Base-by-base conservation (phyloP, 2,329 filamentous ascomycete species). In the Rhinocladiella mackenziei region DNA sequence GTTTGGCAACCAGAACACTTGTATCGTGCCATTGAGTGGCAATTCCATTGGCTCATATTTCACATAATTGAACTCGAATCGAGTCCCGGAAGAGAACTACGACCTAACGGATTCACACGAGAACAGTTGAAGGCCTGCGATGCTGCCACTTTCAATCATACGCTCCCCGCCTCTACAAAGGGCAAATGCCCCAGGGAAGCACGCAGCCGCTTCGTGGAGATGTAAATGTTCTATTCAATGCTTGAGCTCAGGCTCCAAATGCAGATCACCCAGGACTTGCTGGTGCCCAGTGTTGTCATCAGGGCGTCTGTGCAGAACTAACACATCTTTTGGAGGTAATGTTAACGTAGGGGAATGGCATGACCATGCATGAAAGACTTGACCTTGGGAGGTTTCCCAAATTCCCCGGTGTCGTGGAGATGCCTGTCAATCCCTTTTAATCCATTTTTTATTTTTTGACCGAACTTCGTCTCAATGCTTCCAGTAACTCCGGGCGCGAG, bases 391-490 rank as follows among this genome's bases (percentile, higher is more conserved):
- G n/a, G n/a, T n/a, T 6, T 22, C n/a, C 22, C 32, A 19, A 28
- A 22, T 28, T 28, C 9, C 34, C 35, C 30, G 35, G 34, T 11
- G 17, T 29, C 32, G 15, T 17, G 26, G 19, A 33, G 9, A 14
- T 28, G 13, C 13, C 13, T 23, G 20, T 42, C 3, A 20, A 39
- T 28, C 9, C 22, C 23, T 11, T 26, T 7, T 26, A 26, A 11
- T 7, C 11, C 23, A 7, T 11, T 11, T 45, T 46, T 50, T 34
- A 53, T 26, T 54, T 55, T 39, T 80, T 77, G 66, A 89, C 75
- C 40, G 83, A 84, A 62, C 87, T 94, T 60, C 85, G 77, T 61
- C 86, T 83, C 51, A 98, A 73, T 20, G 92, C 92, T 64, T 94
- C 86, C 54, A 91, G 72, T 47, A 98, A 74, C 73, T 97, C 92